These are phyloP conservation scores for Trichoderma sp. DNA, from an alignment of 2,329 filamentous ascomycete genomes.

Conservation along the genomic window DNA sequence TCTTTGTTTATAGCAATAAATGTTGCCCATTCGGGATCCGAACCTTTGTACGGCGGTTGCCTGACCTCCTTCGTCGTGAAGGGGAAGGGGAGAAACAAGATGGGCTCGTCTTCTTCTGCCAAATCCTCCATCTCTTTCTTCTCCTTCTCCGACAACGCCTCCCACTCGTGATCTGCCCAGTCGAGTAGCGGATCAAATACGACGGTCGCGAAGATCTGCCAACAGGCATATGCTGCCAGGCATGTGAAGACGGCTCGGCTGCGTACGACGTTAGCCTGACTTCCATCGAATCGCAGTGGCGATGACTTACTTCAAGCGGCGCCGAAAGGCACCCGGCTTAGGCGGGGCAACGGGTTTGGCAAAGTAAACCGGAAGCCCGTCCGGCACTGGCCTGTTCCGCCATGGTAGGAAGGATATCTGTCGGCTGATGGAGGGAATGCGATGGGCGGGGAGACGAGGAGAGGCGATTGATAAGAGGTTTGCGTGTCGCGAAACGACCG, in stretches of 20 bases:
- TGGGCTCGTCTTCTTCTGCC: slow-evolving; percentile 48
- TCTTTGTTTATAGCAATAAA: slow-evolving; percentile 63
- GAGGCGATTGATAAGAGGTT: slow-evolving; percentile 31
- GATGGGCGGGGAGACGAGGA: slow-evolving; percentile 33
- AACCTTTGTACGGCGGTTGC: slow-evolving; percentile 54
- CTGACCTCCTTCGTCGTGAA: slow-evolving; percentile 56
- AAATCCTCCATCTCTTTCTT: slow-evolving; percentile 46
- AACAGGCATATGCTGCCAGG: slow-evolving; percentile 44
- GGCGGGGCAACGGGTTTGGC: slow-evolving; percentile 30
- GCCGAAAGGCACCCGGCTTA: slow-evolving; percentile 32
- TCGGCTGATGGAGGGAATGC: slow-evolving; percentile 33
- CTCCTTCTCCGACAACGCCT: slow-evolving; percentile 49
- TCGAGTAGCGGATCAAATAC: slow-evolving; percentile 51
- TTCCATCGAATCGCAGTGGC: neutral
- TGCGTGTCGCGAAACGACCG: slow-evolving; percentile 33
- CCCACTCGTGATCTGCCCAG: slow-evolving; percentile 48
- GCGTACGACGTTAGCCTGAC: neutral
- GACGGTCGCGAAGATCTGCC: slow-evolving; percentile 48
- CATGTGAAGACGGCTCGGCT: slow-evolving; percentile 40
- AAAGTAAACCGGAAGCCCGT: slow-evolving; percentile 42
- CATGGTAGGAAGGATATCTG: slow-evolving; percentile 43
- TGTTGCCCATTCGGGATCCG: slow-evolving; percentile 64
- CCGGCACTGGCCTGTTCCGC: slow-evolving; percentile 32
- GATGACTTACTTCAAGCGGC: slow-evolving; percentile 38
- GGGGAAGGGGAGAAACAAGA: slow-evolving; percentile 64